Base-by-base conservation (phyloP, 495 filamentous ascomycete species). In the Polyplosphaeria fusca region DNA sequence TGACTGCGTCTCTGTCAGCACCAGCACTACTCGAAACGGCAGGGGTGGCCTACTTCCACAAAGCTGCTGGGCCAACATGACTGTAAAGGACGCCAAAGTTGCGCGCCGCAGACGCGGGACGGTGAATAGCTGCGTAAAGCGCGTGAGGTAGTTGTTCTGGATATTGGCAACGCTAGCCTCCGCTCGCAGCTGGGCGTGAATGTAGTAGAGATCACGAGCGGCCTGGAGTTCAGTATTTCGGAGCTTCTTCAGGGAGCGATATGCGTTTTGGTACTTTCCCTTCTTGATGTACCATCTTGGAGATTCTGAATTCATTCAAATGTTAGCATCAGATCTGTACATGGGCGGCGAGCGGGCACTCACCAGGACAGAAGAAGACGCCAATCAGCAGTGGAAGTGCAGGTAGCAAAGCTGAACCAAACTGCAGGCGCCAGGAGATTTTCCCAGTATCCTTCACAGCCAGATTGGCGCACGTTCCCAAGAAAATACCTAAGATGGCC, bases 371-470 rank as follows among this genome's bases (percentile, higher is more conserved):
- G 56, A 87, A 78, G 66, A 79, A 89, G 55, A 90, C 80, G 24
- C 85, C 79, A 19, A 81, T 23, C 1, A 84, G 19, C 2, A 89
- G 72, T 2, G 85, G 86, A 0, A 91, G 74, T 2, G 86, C 84
- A 1, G 87, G 87, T 62, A 92, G 82, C 63, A 87, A 88, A 4
- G 89, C 86, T 24, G 86, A 88, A 3, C 85, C 87, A 13, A 94
- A 65, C 75, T 91, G 87, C 37, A 92, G 75, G 30, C 89, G 77
- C 89, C 89, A 92, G 48, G 86, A 74, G 52, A 86, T 79, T 11
- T 56, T 47, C 7, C 76, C 78, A 9, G 75, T 70, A 22, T 80
- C 65, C 41, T 74, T 71, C 20, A 92, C 82, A 1, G 80, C 81
- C 22, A 94, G 71, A 60, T 92, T 91, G 32, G 87, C 81, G 45